Evolutionary conservation across 2,329 filamentous ascomycete genomes (phyloP), one percentile per base, ranked within the genome.

Genomic region (Cytospora schulzeri): DNA sequence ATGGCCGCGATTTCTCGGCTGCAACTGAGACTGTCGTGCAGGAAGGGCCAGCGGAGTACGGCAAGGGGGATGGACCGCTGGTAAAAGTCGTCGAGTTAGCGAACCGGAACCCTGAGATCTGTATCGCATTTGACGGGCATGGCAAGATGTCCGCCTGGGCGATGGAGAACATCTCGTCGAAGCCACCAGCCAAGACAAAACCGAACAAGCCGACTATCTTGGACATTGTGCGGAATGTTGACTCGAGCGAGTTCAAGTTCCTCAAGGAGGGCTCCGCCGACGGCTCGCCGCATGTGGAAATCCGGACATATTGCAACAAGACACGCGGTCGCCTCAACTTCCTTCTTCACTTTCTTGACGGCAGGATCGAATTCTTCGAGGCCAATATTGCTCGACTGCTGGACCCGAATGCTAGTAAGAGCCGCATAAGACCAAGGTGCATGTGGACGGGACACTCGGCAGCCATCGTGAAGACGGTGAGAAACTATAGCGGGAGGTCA

Each of bases 131-230:
- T 56, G 92, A 98, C 75, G 88, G 89, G n/a, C 81, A 84, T 56
- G 94, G 94, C 1, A 88, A 89, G 69, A 92, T 98, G 90, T 93
- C 91, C 50, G 92, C 92, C 0, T 97, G 94, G 91, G 94, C 92
- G 0, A 78, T 99, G 63, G 93, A 98, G 74, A 93, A 94, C 72
- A 85, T 96, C 24, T 89, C 90, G 41, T 88, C 86, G 70, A 92
- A 89, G 72, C 80, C 83, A 35, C 86, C 85, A n/a, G 51, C 55
- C 22, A 63, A 52, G 14, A 35, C 62, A n/a, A 66, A 62, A 26
- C 38, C 31, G 26, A 54, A 56, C 19, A 69, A 86, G 85, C 84
- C 87, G 31, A 87, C 88, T 67, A 85, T 94, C n/a, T 96, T 95
- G 79, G 95, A 92, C 72, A 88, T 97, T 69, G 88, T 92, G 1